Conservation (phyloP, 371 early-diverging fungal species). For the Rhizopus delemar region DNA sequence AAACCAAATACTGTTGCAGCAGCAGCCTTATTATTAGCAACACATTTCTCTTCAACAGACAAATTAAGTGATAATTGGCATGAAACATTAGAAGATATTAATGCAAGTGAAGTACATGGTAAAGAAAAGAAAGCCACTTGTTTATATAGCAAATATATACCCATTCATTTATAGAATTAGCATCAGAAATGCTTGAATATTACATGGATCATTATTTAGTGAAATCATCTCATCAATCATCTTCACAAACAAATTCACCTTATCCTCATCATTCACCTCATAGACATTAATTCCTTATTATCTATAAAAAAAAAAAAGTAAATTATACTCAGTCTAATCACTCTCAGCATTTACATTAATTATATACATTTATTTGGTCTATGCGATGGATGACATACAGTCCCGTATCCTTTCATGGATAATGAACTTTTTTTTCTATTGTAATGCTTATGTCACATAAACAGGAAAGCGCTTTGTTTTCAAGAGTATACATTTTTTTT, state of each 20-base stretch:
- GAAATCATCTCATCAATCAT: conserved; percentile 9
- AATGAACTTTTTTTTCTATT: no score
- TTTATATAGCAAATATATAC: neutral
- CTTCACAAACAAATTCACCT: conserved; percentile 24
- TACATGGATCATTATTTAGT: conserved; percentile 30
- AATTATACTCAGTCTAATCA: neutral
- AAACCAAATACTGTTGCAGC: conserved; percentile 39
- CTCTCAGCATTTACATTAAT: no score
- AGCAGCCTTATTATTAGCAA: conserved; percentile 38
- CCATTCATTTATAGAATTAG: conserved; percentile 21
- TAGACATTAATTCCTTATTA: conserved; percentile 2
- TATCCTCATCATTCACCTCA: conserved; percentile 18
- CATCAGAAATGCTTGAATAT: conserved; percentile 42
- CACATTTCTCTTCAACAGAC: conserved; percentile 22
- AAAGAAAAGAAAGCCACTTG: neutral
- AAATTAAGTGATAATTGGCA: conserved; percentile 30
- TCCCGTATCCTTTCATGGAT: no score
- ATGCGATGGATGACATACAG: no score
- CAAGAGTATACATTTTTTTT: no score
- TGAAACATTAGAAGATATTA: conserved; percentile 27
- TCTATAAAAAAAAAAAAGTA: neutral
- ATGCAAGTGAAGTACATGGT: conserved; percentile 34
- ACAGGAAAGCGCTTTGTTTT: no score
- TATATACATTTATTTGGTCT: no score
- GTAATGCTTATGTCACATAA: no score